phyloP scores from a whole-genome alignment of 768 basidiomycete species.

The Dioszegia hungarica region DNA sequence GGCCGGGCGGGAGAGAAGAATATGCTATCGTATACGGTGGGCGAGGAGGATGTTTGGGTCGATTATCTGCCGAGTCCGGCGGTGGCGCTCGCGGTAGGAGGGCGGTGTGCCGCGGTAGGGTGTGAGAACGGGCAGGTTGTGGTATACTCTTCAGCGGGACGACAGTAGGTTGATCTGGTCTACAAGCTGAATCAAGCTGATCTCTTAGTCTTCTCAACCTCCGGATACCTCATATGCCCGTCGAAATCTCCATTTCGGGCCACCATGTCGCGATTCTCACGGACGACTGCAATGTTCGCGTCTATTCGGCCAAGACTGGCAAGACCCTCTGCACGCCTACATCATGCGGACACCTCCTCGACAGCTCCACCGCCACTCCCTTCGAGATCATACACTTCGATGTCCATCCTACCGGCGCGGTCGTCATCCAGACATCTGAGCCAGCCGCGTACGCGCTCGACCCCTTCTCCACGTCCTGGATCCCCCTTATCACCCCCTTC shows the following conservation, averaged over 20 bases:
- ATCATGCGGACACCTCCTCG: slow-evolving; percentile 9
- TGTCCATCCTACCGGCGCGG: slow-evolving; percentile 73
- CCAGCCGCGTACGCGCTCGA: slow-evolving; percentile 81
- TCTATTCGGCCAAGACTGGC: slow-evolving; percentile 59
- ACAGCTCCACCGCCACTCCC: not conserved
- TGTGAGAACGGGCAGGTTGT: slow-evolving; percentile 73
- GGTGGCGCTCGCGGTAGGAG: slow-evolving; percentile 63
- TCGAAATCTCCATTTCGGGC: slow-evolving; percentile 64
- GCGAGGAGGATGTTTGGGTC: slow-evolving; percentile 69
- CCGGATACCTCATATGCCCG: slow-evolving; percentile 64
- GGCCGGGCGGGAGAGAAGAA: slow-evolving; percentile 58
- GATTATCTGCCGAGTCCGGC: slow-evolving; percentile 77
- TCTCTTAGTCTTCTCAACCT: slow-evolving; percentile 65
- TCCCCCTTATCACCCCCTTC: slow-evolving; percentile 66
- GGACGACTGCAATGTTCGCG: slow-evolving; percentile 61
- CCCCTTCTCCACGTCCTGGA: slow-evolving; percentile 61
- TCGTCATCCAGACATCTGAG: slow-evolving; percentile 69
- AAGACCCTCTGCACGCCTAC: slow-evolving; percentile 37
- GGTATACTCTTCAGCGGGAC: slow-evolving; percentile 77
- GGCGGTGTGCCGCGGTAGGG: slow-evolving; percentile 67
- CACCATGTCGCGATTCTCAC: slow-evolving; percentile 69
- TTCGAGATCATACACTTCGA: slow-evolving; percentile 58
- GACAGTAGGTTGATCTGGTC: slow-evolving; percentile 58
- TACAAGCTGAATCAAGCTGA: not conserved
- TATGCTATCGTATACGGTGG: slow-evolving; percentile 65